phyloP scores from a whole-genome alignment of 371 early-diverging fungal genomes.

The Syncephalastrum racemosum region DNA sequence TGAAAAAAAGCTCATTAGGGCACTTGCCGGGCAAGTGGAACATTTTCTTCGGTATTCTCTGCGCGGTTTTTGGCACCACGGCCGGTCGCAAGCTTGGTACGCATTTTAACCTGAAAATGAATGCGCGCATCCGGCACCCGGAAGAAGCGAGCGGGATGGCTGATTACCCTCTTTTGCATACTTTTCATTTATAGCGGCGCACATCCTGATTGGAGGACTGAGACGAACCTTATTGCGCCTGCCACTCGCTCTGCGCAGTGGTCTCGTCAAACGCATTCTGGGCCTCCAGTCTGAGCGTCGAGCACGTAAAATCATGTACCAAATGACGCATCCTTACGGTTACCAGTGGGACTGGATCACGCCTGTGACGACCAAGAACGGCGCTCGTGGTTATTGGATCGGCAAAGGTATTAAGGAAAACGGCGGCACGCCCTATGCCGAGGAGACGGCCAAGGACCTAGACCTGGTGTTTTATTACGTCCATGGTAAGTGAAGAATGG shows the following conservation, averaged over 20 bases:
- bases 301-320: slow-evolving; percentile 4
- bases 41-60: slow-evolving; percentile 8
- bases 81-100: slow-evolving; percentile 16
- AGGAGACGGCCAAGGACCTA: slow-evolving; percentile 17
- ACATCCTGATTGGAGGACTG: slow-evolving; percentile 7
- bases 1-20: too few species aligned
- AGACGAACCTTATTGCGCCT: slow-evolving; percentile 2
- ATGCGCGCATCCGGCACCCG: too few species aligned
- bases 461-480: slow-evolving; percentile 32
- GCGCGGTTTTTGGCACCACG: slow-evolving; percentile 10
- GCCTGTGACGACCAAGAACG: slow-evolving; percentile 5
- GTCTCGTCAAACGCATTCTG: background rate
- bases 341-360: slow-evolving; percentile 20
- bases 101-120: background rate
- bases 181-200: slow-evolving; percentile 10
- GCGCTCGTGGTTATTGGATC: slow-evolving; percentile 25
- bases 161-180: too few species aligned
- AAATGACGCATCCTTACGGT: slow-evolving; percentile 8
- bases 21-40: too few species aligned
- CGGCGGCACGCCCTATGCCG: slow-evolving; percentile 10
- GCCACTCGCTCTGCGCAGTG: slow-evolving; percentile 9
- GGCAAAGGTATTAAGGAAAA: slow-evolving; percentile 8
- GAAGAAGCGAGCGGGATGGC: too few species aligned
- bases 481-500: slow-evolving; percentile 25
- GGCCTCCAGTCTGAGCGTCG: background rate